Evolutionary conservation across 163 green algal species (phyloP).

Genomic region (Chlamydomonas reinhardtii): DNA sequence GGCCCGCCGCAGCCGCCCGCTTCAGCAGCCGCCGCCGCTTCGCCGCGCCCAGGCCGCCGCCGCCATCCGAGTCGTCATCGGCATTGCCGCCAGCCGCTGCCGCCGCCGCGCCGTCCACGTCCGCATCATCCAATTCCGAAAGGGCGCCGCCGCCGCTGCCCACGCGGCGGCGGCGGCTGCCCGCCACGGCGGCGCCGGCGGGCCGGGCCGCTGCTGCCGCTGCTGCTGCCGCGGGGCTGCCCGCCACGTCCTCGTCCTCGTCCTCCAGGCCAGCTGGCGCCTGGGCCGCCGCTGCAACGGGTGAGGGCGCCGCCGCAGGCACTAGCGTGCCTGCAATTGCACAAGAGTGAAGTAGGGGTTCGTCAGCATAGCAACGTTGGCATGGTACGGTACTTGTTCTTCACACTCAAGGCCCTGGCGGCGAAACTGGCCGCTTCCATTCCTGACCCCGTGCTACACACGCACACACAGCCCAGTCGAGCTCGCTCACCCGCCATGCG

Average conservation of each 20-base stretch:
- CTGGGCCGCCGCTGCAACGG: not conserved
- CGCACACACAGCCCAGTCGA: too few relatives aligned
- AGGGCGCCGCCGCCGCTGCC: too few relatives aligned
- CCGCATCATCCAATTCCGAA: too few relatives aligned
- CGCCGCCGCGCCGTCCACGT: not conserved
- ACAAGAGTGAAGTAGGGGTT: not conserved
- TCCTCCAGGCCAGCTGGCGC: not conserved
- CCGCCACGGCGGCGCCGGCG: not conserved
- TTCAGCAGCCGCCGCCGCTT: conserved; percentile 44
- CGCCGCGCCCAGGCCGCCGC: not conserved
- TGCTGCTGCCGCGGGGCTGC: not conserved
- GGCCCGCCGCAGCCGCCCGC: not conserved
- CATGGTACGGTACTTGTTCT: too few relatives aligned
- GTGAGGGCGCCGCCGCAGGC: not conserved
- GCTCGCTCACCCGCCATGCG: not conserved
- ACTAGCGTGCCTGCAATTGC: conserved; percentile 5
- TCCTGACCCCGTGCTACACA: too few relatives aligned
- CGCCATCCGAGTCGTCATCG: not conserved
- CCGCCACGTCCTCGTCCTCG: not conserved
- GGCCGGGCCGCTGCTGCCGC: too few relatives aligned
- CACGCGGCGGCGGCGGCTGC: conserved; percentile 24
- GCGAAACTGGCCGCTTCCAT: too few relatives aligned
- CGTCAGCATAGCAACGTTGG: not conserved
- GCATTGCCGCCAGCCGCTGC: not conserved
- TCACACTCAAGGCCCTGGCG: too few relatives aligned